Base-by-base conservation (phyloP, 257 asterid species). In the Jacaranda mimosifolia region DNA sequence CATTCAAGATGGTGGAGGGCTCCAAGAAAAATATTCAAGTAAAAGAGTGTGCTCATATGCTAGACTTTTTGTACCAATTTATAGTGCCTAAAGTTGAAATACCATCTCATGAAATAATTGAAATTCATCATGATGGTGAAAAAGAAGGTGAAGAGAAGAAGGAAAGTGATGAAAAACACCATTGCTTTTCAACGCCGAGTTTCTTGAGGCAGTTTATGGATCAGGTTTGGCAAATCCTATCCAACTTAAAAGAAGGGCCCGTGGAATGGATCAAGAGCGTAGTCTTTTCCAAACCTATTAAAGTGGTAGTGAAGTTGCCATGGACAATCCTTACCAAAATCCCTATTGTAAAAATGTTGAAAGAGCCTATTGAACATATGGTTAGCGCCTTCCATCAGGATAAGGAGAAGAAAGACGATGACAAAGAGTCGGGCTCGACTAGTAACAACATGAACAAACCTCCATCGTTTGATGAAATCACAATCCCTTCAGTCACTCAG, bases 61-160 rank as follows among this genome's bases (percentile, higher is more conserved):
- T 91, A 0, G 94, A 86, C 66, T 81, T 89, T n/a, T 13, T 90
- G 43, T 92, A 89, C 79, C 89, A 49, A 36, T 68, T 67, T 32
- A 84, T 91, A 48, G 90, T 88, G 63, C 90, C 91, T 0, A 70
- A 74, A 8, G 0, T 42, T 1, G 88, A 83, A 5, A 63, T 5
- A n/a, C 15, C 80, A 3, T 36, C 81, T 3, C 48, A 73, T 56
- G 81, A 74, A 9, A 52, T 63, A n/a, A 35, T 72, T 7, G 85
- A 82, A 36, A 74, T 77, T 2, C 32, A 64, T 18, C 1, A 26
- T 26, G 32, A 26, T 26, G 32, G 2, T 26, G 80, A 55, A 3
- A 74, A 57, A 5, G 79, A 52, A 0, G 69, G 13, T 0, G 74
- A 38, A 7, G 78, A 46, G 1, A 48, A 17, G n/a, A 21, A 64